A percentile compares a stretch with the other conserved stretches of the same genome.
phyloP scores from a whole-genome alignment of 805 yeast genomes.

The Metschnikowia lochheadii region DNA sequence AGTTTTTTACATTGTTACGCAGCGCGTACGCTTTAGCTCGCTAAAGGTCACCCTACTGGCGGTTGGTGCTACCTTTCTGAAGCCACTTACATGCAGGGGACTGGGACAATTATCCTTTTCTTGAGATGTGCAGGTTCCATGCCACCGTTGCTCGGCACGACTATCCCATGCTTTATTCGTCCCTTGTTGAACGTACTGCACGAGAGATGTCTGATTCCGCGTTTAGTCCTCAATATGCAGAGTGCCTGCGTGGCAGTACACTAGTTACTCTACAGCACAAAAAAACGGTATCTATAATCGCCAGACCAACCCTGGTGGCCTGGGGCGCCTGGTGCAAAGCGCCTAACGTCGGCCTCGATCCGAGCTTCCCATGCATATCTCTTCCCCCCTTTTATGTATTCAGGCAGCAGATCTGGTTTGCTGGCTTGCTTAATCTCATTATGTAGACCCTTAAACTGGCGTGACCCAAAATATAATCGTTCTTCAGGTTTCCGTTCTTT shows the following conservation, averaged over 20 bases:
- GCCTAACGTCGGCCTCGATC: not conserved
- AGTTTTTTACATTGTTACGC: conserved; percentile 3
- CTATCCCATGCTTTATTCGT: not conserved
- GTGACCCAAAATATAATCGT: not conserved
- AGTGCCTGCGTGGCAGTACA: conserved; percentile 3
- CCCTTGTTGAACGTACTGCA: not conserved
- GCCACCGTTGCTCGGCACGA: not conserved
- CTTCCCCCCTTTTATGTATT: not conserved
- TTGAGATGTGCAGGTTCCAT: not conserved
- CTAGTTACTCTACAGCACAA: not conserved
- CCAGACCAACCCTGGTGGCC: not conserved
- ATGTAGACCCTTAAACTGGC: not conserved
- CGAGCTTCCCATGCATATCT: not conserved
- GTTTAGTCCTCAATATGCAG: conserved; percentile 3
- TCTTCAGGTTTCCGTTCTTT: not conserved
- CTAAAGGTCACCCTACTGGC: not conserved
- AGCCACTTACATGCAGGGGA: not conserved
- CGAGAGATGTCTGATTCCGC: not conserved
- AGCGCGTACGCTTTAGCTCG: conserved; percentile 2
- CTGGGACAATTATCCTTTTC: not conserved
- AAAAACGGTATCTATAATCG: not conserved
- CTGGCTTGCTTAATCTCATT: not conserved
- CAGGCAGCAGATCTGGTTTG: not conserved
- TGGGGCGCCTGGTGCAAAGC: not conserved
- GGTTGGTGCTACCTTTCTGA: not conserved